Percentiles rank a stretch among this genome's conserved stretches.
Evolutionary conservation across 2,329 filamentous ascomycete genomes (phyloP).

Genomic region (Alternaria hordeiaustralica): DNA sequence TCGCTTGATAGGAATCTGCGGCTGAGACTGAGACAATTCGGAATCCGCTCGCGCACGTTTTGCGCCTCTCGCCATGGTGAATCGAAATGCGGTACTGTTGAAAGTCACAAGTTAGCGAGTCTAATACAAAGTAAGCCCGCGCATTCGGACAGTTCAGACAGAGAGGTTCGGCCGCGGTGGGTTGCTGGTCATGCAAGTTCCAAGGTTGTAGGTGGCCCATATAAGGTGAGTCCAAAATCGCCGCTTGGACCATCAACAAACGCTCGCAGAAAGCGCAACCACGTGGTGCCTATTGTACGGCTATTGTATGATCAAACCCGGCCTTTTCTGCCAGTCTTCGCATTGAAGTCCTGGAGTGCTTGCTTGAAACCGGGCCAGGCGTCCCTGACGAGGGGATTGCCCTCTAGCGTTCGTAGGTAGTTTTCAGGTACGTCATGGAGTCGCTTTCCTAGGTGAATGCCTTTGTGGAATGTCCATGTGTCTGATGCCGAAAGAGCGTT

Average conservation of each 20-base stretch:
- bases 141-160: background rate
- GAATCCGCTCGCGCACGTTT: background rate
- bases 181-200: background rate
- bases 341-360: conserved; percentile 27
- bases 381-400: conserved; percentile 21
- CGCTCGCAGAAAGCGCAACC: background rate
- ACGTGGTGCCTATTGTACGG: background rate
- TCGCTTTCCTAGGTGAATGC: conserved; percentile 13
- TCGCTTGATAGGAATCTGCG: background rate
- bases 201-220: background rate
- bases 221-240: background rate
- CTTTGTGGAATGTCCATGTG: conserved; percentile 12
- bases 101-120: background rate
- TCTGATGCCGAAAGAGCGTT: conserved; percentile 1
- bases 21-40: background rate
- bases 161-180: background rate
- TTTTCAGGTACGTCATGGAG: conserved; percentile 26
- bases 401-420: conserved; percentile 28
- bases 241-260: conserved; percentile 1
- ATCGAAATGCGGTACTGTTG: background rate
- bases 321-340: conserved; percentile 26
- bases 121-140: background rate
- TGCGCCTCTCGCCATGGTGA: background rate
- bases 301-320: background rate
- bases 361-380: conserved; percentile 27